Percentiles rank a stretch among this genome's conserved stretches.
phyloP scores from a whole-genome alignment of 805 yeast species.

The Yarrowia sp. region DNA sequence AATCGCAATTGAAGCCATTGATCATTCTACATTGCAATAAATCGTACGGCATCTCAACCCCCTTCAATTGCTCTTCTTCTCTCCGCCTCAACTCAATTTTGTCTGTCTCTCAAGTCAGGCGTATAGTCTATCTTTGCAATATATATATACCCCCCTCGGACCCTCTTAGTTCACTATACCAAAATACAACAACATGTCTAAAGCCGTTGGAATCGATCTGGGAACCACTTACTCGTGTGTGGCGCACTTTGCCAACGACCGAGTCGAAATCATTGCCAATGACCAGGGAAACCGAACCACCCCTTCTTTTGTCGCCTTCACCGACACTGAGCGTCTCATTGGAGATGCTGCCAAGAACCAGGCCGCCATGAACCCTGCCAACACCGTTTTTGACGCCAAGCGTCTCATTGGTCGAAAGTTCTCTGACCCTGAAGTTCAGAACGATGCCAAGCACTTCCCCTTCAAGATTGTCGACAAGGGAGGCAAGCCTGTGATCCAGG shows the following conservation, averaged over 20 bases:
- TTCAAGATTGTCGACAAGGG: constrained; percentile 21
- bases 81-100: constrained; percentile 3
- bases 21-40: too few relatives aligned
- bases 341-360: constrained; percentile 99
- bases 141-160: neutral
- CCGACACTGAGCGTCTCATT: constrained; percentile 11
- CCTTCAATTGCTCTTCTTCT: neutral
- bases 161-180: too few relatives aligned
- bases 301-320: constrained; percentile 82
- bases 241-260: constrained; percentile 78
- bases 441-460: constrained; percentile 19
- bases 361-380: constrained; percentile 92
- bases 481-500: constrained; percentile 12
- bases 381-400: constrained; percentile 94
- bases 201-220: constrained; percentile 54
- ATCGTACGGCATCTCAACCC: neutral
- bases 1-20: too few relatives aligned
- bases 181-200: constrained; percentile 36
- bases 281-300: constrained; percentile 99
- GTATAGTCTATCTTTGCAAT: neutral
- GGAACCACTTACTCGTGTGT: constrained; percentile 50
- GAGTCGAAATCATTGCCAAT: constrained; percentile 93
- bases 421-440: constrained; percentile 50
- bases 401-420: constrained; percentile 86
- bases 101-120: constrained; percentile 4